Percentiles rank a stretch among this genome's conserved stretches.
phyloP scores from a whole-genome alignment of 768 basidiomycete genomes.

The Favolaschia claudopus region DNA sequence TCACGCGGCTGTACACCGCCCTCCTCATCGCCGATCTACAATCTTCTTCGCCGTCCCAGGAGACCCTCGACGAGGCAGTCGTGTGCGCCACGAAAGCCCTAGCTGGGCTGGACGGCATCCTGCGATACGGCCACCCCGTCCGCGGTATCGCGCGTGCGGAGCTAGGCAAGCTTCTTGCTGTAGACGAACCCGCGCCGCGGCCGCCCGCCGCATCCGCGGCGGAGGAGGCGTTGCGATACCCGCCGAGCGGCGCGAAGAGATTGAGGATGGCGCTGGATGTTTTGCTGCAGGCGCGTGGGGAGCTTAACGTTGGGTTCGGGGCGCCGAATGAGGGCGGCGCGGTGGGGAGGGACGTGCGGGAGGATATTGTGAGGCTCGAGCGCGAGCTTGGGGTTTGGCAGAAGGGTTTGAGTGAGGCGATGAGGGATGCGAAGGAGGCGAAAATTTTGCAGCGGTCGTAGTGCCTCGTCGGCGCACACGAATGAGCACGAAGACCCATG shows the following conservation, averaged over 20 bases:
- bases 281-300: conserved; percentile 64
- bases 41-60: conserved; percentile 30
- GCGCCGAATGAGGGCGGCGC: conserved; percentile 71
- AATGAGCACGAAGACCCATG: too few species aligned
- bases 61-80: conserved; percentile 66
- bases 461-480: too few species aligned
- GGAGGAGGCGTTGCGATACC: conserved; percentile 48
- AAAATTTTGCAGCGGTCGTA: too few species aligned
- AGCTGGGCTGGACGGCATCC: conserved; percentile 59
- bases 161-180: conserved; percentile 80
- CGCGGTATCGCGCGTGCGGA: conserved; percentile 80
- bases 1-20: conserved; percentile 74
- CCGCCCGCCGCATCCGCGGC: conserved; percentile 22
- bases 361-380: conserved; percentile 66
- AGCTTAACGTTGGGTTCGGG: conserved; percentile 79
- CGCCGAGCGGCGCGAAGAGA: conserved; percentile 71
- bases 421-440: conserved; percentile 47
- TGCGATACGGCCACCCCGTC: conserved; percentile 76
- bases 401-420: conserved; percentile 62
- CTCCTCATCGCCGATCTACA: conserved; percentile 67
- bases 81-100: conserved; percentile 61
- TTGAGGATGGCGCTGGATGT: conserved; percentile 71
- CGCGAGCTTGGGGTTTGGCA: conserved; percentile 79
- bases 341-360: conserved; percentile 69
- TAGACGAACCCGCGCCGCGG: conserved; percentile 71